phyloP scores from a whole-genome alignment of 2,329 filamentous ascomycete species.

The Colletotrichum zoysiae region DNA sequence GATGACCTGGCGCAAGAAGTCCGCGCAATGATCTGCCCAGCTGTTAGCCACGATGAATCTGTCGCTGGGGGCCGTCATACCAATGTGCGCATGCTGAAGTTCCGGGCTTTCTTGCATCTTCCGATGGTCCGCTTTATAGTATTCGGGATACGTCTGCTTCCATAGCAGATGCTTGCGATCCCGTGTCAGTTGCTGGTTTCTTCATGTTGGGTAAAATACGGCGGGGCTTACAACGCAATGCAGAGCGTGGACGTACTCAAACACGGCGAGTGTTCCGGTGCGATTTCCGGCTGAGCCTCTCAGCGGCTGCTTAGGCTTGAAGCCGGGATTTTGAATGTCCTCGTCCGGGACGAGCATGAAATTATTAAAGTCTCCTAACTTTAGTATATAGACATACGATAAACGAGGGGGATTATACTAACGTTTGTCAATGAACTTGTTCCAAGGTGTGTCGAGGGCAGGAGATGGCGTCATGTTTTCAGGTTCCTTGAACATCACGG shows the following conservation, averaged over 20 bases:
- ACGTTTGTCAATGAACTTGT: neutral
- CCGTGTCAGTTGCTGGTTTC: too few relatives aligned
- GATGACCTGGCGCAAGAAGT: conserved; percentile 39
- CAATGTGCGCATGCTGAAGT: too few relatives aligned
- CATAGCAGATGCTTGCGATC: too few relatives aligned
- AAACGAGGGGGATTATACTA: too few relatives aligned
- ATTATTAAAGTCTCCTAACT: too few relatives aligned
- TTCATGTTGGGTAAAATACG: too few relatives aligned
- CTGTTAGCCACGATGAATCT: too few relatives aligned
- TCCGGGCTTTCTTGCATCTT: too few relatives aligned
- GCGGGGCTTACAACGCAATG: neutral
- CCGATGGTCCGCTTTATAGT: too few relatives aligned
- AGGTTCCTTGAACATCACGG: neutral
- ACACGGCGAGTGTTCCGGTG: neutral
- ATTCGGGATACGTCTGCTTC: too few relatives aligned
- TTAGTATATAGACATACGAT: neutral
- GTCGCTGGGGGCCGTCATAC: too few relatives aligned
- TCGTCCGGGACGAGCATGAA: neutral
- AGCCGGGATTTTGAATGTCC: neutral
- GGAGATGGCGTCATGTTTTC: neutral
- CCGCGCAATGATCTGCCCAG: too few relatives aligned
- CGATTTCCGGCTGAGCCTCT: neutral
- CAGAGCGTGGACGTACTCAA: neutral
- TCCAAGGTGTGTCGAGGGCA: neutral
- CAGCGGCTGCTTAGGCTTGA: neutral